Evolutionary conservation across 345 rosid species (phyloP).

Genomic region (Citrus hindsii): DNA sequence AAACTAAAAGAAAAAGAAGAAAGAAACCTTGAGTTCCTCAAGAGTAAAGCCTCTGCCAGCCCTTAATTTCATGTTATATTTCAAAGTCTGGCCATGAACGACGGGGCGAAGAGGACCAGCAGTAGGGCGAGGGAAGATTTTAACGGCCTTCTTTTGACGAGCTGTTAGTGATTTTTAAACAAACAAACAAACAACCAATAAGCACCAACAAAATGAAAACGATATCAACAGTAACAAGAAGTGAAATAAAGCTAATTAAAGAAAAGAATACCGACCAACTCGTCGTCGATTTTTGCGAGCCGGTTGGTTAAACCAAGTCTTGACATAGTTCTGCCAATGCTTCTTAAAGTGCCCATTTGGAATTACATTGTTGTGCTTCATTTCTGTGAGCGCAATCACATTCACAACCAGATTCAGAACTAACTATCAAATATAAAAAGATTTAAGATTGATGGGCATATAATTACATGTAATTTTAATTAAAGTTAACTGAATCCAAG

Average conservation of each 20-base stretch:
- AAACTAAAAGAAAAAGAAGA: neutral
- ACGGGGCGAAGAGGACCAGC: conserved; percentile 83
- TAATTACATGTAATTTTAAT: too few species aligned
- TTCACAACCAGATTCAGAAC: too few species aligned
- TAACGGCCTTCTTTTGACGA: conserved; percentile 86
- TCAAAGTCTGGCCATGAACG: conserved; percentile 82
- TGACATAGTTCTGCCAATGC: too few species aligned
- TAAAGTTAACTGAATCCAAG: too few species aligned
- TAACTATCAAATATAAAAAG: too few species aligned
- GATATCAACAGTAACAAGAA: neutral
- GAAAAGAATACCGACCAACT: conserved; percentile 33
- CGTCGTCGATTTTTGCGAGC: conserved; percentile 75
- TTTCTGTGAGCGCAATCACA: too few species aligned
- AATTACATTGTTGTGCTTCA: conserved; percentile 70
- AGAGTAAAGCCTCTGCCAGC: conserved; percentile 86
- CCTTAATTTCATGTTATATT: conserved; percentile 85
- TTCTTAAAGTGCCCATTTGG: too few species aligned
- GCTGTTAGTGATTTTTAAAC: conserved; percentile 31
- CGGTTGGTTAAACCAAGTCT: conserved; percentile 49
- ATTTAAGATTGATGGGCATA: too few species aligned
- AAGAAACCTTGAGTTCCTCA: conserved; percentile 79
- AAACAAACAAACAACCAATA: too few species aligned
- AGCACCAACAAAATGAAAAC: neutral
- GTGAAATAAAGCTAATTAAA: too few species aligned
- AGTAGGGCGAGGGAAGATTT: conserved; percentile 84